Conservation (phyloP, 257 asterid genomes). For the Linaria vulgaris region DNA sequence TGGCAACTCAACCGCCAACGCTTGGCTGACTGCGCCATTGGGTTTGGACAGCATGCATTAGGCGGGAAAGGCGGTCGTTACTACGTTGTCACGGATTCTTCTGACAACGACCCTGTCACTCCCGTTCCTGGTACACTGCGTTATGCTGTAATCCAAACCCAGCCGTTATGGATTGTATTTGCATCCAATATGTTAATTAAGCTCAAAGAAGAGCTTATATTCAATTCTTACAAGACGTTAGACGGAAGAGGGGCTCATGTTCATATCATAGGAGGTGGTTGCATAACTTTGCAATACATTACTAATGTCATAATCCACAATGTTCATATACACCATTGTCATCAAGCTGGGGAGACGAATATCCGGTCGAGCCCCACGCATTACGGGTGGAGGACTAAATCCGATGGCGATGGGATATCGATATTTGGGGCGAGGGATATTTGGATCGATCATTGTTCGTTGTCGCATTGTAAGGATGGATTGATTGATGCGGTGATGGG, state of each 20-base stretch:
- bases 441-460: conserved; percentile 74
- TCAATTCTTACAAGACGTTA: conserved; percentile 69
- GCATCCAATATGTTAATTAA: conserved; percentile 60
- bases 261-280: conserved; percentile 68
- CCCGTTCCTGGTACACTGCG: conserved; percentile 70
- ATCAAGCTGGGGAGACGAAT: conserved; percentile 59
- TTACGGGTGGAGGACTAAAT: conserved; percentile 52
- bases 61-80: conserved; percentile 79
- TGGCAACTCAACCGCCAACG: conserved; percentile 72
- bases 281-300: conserved; percentile 60
- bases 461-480: conserved; percentile 73
- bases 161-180: conserved; percentile 76
- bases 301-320: conserved; percentile 67
- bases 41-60: conserved; percentile 69
- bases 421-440: conserved; percentile 57
- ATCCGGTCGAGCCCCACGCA: conserved; percentile 72
- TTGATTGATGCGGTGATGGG: conserved; percentile 74
- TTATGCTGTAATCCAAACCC: conserved; percentile 59
- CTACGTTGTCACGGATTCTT: conserved; percentile 71
- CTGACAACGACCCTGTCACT: conserved; percentile 61
- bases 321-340: conserved; percentile 63
- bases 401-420: conserved; percentile 79
- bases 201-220: conserved; percentile 64
- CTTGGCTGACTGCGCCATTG: conserved; percentile 65
- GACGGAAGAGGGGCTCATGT: conserved; percentile 72